Evolutionary conservation across 2,329 filamentous ascomycete genomes (phyloP).

Genomic region (Claviceps africana): DNA sequence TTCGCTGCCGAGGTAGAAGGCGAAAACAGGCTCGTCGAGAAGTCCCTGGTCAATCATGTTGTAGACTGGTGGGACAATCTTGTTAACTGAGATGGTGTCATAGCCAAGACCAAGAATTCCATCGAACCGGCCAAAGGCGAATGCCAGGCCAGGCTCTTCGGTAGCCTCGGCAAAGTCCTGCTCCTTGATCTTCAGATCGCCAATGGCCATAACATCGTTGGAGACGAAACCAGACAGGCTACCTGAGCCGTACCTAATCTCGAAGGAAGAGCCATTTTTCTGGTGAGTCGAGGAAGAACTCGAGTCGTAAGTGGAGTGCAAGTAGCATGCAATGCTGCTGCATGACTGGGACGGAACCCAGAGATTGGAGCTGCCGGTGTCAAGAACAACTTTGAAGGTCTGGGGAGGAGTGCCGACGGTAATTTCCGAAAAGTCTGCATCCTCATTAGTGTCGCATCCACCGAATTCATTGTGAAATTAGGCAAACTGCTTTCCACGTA

Average conservation of each 20-base stretch:
- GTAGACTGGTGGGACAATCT: constrained; percentile 91
- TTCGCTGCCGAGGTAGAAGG: constrained; percentile 78
- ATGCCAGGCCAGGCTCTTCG: constrained; percentile 86
- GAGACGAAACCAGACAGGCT: constrained; percentile 90
- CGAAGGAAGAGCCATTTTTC: constrained; percentile 83
- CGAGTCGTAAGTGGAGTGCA: constrained; percentile 94
- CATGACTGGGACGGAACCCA: constrained; percentile 92
- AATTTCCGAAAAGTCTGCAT: constrained; percentile 88
- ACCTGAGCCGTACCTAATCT: constrained; percentile 91
- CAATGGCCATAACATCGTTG: constrained; percentile 72
- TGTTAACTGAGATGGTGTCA: constrained; percentile 93
- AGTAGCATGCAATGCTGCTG: constrained; percentile 92
- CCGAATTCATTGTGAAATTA: background rate
- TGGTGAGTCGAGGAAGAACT: constrained; percentile 79
- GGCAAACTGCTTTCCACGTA: constrained; percentile 32
- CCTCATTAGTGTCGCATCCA: background rate
- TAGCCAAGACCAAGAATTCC: constrained; percentile 92
- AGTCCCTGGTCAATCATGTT: constrained; percentile 83
- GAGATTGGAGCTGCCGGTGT: constrained; percentile 96
- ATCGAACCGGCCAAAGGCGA: constrained; percentile 94
- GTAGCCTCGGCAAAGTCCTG: constrained; percentile 97
- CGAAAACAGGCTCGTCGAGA: constrained; percentile 83
- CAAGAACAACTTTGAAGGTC: constrained; percentile 94
- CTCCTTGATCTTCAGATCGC: constrained; percentile 73
- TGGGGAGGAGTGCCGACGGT: constrained; percentile 83